Evolutionary conservation across 768 basidiomycete species (phyloP), one percentile per base, ranked within the genome.

Genomic region (Termitomyces eurrhizus): DNA sequence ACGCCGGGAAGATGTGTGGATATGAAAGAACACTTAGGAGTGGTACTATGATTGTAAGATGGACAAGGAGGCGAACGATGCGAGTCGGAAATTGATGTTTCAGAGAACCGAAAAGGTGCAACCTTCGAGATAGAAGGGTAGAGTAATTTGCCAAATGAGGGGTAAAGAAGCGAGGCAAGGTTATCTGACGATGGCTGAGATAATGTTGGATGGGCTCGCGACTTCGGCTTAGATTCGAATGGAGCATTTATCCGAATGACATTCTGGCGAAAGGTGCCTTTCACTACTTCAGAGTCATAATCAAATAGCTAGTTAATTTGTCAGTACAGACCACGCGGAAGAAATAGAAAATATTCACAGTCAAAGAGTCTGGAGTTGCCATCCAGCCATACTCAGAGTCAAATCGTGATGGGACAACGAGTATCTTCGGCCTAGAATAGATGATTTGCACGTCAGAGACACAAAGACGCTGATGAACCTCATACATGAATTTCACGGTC

Each of bases 401-500:
- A 62, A 86, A 86, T n/a, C 85, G 80, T 8, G 83, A 83, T 21
- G 84, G 84, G 52, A 87, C 76, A 24, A 78, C 78, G n/a, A 87
- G 79, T 33, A 81, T 72, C 65, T 86, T 84, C n/a, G 78, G 80
- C 69, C 84, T 86, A 63, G 16, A 56, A 45, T 35, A 36, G 37
- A 48, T 49, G 36, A 61, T 48, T 62, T 42, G 52, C 60, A 29
- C 8, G 65, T 41, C 36, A 36, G 35, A 21, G 29, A 16, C 6
- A 24, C 52, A 26, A 45, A 45, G 16, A 35, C 33, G 21, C 16
- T 11, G 16, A 29, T 24, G 26, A 16, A 18, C 0, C 11, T 18
- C 52, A 2, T 64, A 85, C 85, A 83, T 78, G 62, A 86, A 80
- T 55, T 80, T 80, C 26, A 82, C 77, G 24, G 77, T 81, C 18